phyloP scores from a whole-genome alignment of 179 eudicot genomes.

The Vitellaria paradoxa region DNA sequence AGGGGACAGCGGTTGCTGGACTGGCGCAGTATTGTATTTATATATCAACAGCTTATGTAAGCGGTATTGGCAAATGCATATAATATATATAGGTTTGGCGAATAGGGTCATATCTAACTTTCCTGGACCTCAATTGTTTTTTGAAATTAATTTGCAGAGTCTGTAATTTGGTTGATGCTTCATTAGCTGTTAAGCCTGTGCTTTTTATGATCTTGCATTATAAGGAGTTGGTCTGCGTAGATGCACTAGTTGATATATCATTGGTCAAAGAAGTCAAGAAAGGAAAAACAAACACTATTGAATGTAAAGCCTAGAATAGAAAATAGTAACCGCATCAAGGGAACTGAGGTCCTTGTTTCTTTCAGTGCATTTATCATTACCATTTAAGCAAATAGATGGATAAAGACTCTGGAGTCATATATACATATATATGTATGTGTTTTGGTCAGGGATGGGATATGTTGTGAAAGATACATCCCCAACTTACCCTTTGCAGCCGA shows the following conservation, averaged over 20 bases:
- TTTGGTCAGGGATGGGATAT: no score
- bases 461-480: no score
- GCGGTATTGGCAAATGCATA: background rate
- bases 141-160: background rate
- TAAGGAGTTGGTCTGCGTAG: background rate
- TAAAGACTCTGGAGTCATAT: no score
- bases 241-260: background rate
- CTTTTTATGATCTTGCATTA: background rate
- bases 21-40: slow-evolving; percentile 1
- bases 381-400: no score
- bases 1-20: background rate
- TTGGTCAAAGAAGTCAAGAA: background rate
- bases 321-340: no score
- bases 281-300: background rate
- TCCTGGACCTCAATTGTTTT: background rate
- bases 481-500: no score
- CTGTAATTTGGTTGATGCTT: background rate
- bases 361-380: no score
- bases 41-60: background rate
- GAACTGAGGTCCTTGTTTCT: no score
- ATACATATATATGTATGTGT: no score
- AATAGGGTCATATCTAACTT: background rate
- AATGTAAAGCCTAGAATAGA: no score
- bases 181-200: background rate
- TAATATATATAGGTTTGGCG: background rate